Evolutionary conservation across 1,284 basidiomycete genomes (phyloP).

Genomic region (Athelia sp.): DNA sequence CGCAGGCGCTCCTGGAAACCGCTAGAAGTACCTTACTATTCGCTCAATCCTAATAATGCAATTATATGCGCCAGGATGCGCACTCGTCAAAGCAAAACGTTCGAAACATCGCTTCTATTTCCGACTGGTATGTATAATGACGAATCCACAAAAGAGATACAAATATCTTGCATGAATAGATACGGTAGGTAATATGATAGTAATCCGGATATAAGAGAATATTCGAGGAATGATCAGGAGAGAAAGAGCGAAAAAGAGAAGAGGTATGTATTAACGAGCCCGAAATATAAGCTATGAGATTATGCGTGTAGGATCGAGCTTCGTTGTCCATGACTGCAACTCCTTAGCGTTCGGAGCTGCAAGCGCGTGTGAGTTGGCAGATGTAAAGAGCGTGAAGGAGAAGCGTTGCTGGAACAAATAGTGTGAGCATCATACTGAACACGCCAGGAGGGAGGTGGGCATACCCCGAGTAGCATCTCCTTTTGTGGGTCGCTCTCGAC

Average conservation of each 20-base stretch:
- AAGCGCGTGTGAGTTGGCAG: slow-evolving; percentile 86
- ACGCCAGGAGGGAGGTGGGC: slow-evolving; percentile 23
- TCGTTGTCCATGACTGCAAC: slow-evolving; percentile 76
- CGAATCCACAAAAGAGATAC: neutral
- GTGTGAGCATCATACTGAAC: slow-evolving; percentile 2
- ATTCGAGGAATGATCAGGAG: neutral
- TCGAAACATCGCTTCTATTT: neutral
- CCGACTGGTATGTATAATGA: neutral
- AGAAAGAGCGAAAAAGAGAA: slow-evolving; percentile 1
- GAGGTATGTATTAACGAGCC: neutral
- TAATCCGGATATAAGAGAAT: neutral
- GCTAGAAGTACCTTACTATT: too few relatives aligned
- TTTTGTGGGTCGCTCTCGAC: slow-evolving; percentile 86
- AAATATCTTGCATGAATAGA: neutral
- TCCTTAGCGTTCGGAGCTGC: slow-evolving; percentile 79
- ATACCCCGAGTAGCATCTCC: slow-evolving; percentile 79
- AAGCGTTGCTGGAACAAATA: slow-evolving; percentile 58
- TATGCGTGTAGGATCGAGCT: slow-evolving; percentile 73
- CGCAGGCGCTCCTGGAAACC: too few relatives aligned
- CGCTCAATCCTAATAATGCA: too few relatives aligned
- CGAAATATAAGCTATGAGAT: slow-evolving; percentile 29
- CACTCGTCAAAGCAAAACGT: neutral
- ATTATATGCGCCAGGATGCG: too few relatives aligned
- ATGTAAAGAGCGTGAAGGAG: slow-evolving; percentile 85
- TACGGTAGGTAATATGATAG: neutral